Conservation (phyloP, 164 flowering plant genomes). For the Tinospora cordifolia region DNA sequence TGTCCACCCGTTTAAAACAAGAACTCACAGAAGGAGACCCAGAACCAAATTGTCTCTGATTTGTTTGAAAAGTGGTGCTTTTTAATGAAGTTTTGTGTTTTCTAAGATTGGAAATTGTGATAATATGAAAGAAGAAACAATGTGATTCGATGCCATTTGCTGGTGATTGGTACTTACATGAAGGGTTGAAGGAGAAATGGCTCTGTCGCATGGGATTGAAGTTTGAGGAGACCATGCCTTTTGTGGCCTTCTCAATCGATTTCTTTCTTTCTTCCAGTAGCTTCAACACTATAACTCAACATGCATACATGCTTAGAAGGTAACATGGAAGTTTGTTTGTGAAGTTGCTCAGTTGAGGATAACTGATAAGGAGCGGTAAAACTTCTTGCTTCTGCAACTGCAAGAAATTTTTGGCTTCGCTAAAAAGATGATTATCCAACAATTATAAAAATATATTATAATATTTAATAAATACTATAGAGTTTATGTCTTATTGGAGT, state of each 20-base stretch:
- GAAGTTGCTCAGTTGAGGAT: not conserved
- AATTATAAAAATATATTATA: too few species aligned
- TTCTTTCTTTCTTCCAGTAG: not conserved
- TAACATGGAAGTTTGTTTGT: not conserved
- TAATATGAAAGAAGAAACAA: constrained; percentile 16
- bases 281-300: not conserved
- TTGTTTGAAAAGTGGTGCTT: not conserved
- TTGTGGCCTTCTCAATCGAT: constrained; percentile 36
- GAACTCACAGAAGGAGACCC: constrained; percentile 28
- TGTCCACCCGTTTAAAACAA: constrained; percentile 16
- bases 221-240: constrained; percentile 36
- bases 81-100: constrained; percentile 17
- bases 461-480: too few species aligned
- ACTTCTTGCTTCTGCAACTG: too few species aligned
- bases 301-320: not conserved
- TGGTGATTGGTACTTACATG: constrained; percentile 42
- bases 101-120: constrained; percentile 15
- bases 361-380: not conserved
- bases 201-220: constrained; percentile 36
- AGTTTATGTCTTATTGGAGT: too few species aligned
- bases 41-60: constrained; percentile 17
- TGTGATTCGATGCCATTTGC: constrained; percentile 16
- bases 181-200: constrained; percentile 25
- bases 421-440: too few species aligned
- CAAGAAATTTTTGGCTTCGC: too few species aligned